phyloP scores from a whole-genome alignment of 2,329 filamentous ascomycete genomes.

The Microthyrium microscopicum region DNA sequence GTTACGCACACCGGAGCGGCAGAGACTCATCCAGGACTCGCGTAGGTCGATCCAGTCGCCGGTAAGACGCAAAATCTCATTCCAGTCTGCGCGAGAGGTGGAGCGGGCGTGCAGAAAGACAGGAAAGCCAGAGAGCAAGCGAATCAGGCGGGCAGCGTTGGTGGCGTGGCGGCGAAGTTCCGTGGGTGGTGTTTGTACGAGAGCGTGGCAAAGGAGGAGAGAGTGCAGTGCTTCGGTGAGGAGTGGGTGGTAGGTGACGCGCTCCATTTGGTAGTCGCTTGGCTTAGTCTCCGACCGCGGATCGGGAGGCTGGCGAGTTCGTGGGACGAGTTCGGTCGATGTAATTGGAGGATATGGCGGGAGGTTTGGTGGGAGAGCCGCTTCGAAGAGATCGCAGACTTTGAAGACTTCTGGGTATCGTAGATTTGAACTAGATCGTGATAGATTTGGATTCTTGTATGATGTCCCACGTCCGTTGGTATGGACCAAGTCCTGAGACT shows the following conservation, averaged over 20 bases:
- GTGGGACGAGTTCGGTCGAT: background rate
- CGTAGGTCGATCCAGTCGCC: slow-evolving; percentile 54
- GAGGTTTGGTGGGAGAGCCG: slow-evolving; percentile 3
- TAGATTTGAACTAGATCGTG: no score
- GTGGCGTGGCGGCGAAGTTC: slow-evolving; percentile 65
- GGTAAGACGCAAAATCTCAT: slow-evolving; percentile 51
- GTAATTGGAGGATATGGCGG: slow-evolving; percentile 5
- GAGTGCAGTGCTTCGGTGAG: slow-evolving; percentile 65
- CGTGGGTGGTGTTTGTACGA: slow-evolving; percentile 61
- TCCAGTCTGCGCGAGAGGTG: slow-evolving; percentile 63
- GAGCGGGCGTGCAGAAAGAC: slow-evolving; percentile 59
- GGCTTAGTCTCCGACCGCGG: slow-evolving; percentile 27
- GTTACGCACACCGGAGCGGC: slow-evolving; percentile 27
- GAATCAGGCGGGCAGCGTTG: slow-evolving; percentile 60
- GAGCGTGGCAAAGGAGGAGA: slow-evolving; percentile 60
- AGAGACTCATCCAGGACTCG: slow-evolving; percentile 54
- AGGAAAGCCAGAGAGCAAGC: slow-evolving; percentile 64
- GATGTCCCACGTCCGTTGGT: no score
- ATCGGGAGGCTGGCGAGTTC: slow-evolving; percentile 16
- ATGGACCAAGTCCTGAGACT: no score
- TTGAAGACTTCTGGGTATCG: slow-evolving; percentile 5
- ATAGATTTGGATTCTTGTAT: no score
- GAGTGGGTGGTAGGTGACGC: slow-evolving; percentile 65
- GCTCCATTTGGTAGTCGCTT: no score
- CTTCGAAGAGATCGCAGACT: slow-evolving; percentile 5